Conservation (phyloP, 225 moss, liverwort and hornwort genomes). For the Straminergon stramineum region DNA sequence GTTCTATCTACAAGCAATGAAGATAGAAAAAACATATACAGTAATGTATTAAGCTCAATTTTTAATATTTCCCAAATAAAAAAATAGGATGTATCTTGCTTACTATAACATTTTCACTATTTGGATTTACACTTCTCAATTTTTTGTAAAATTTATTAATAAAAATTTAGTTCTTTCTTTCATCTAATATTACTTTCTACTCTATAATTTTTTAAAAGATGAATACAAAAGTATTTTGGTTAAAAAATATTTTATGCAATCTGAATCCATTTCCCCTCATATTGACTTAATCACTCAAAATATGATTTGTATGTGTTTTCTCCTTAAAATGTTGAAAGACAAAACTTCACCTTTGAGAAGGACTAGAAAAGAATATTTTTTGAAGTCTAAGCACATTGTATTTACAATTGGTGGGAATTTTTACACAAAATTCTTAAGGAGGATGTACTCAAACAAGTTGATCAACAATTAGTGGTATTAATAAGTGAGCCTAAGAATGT, state of each 20-base stretch:
- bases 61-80: too few species aligned
- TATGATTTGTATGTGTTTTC: too few species aligned
- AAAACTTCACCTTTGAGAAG: too few species aligned
- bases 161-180: neutral
- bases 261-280: neutral
- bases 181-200: accelerated
- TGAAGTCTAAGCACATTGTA: neutral
- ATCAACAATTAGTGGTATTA: too few species aligned
- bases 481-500: too few species aligned
- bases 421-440: neutral
- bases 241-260: neutral
- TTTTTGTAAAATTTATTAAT: neutral
- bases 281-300: neutral
- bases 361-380: neutral
- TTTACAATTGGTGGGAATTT: neutral
- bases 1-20: accelerated
- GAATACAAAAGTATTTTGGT: neutral
- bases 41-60: neutral
- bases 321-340: too few species aligned
- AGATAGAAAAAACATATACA: neutral
- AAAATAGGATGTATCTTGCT: neutral
- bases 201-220: neutral
- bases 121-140: neutral
- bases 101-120: neutral
- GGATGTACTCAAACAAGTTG: neutral